phyloP scores from a whole-genome alignment of 2,329 filamentous ascomycete genomes.

The Fusarium coicis region DNA sequence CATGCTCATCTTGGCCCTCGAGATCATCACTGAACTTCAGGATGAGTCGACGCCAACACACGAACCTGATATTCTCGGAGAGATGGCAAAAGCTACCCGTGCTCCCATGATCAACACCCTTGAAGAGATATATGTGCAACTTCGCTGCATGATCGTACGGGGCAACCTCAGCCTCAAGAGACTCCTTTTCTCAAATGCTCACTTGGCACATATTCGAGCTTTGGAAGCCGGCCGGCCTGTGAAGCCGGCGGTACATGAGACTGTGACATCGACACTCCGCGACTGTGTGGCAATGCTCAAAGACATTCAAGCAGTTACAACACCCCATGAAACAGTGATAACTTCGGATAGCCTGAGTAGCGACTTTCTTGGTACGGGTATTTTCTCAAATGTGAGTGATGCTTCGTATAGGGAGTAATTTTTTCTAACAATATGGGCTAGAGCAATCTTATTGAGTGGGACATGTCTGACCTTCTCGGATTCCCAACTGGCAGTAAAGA shows the following conservation, averaged over 20 bases:
- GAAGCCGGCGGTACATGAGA: constrained; percentile 39
- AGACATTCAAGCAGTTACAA: constrained; percentile 16
- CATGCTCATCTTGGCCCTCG: constrained; percentile 37
- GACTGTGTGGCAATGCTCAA: constrained; percentile 34
- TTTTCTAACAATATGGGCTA: constrained; percentile 17
- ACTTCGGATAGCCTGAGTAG: constrained; percentile 24
- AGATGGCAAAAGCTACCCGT: constrained; percentile 38
- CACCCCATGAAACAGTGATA: constrained; percentile 32
- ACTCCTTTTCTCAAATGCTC: constrained; percentile 37
- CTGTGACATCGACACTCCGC: constrained; percentile 31
- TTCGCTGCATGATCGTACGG: constrained; percentile 29
- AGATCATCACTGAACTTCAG: constrained; percentile 41
- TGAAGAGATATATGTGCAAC: constrained; percentile 31
- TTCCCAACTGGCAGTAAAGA: constrained; percentile 22
- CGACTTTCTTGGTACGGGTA: constrained; percentile 31
- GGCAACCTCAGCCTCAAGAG: constrained; percentile 43
- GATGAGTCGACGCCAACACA: constrained; percentile 30
- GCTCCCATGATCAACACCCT: constrained; percentile 35
- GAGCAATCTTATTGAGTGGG: constrained; percentile 42
- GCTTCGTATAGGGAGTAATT: not conserved
- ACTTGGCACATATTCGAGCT: constrained; percentile 40
- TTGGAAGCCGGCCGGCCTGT: constrained; percentile 35
- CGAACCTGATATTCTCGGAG: constrained; percentile 39
- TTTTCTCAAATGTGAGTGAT: constrained; percentile 34
- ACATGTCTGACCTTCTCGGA: constrained; percentile 41